Percentiles rank a stretch among this genome's conserved stretches.
Evolutionary conservation across 768 basidiomycete genomes (phyloP).

Genomic region (Hemileccinum impolitum): DNA sequence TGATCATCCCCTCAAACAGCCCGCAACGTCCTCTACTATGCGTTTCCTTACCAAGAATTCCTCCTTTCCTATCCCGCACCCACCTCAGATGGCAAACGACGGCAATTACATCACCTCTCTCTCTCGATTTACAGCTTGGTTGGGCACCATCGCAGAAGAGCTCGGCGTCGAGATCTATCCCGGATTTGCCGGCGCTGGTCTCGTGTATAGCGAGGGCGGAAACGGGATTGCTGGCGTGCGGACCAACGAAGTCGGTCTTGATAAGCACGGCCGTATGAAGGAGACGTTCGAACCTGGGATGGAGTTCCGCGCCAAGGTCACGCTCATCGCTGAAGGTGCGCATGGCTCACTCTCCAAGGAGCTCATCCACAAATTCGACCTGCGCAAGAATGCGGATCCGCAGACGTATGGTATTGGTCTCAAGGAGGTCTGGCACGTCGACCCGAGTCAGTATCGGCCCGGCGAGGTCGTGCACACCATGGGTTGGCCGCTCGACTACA

Average conservation of each 20-base stretch:
- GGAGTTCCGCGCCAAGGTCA: constrained; percentile 90
- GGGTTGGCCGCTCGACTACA: constrained; percentile 85
- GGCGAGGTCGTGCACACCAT: constrained; percentile 87
- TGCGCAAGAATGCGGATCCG: constrained; percentile 65
- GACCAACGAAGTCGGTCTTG: constrained; percentile 93
- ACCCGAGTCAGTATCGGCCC: constrained; percentile 55
- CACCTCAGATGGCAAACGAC: constrained; percentile 94
- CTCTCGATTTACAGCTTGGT: constrained; percentile 86
- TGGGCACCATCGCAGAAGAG: constrained; percentile 80
- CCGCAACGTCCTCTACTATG: constrained; percentile 79
- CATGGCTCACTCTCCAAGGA: constrained; percentile 89
- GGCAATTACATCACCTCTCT: constrained; percentile 93
- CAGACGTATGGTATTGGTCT: constrained; percentile 96
- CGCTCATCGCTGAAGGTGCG: constrained; percentile 91
- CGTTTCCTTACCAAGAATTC: constrained; percentile 69
- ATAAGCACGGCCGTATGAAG: constrained; percentile 71
- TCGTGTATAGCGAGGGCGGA: constrained; percentile 63
- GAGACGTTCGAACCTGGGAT: constrained; percentile 93
- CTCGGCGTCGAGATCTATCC: constrained; percentile 94
- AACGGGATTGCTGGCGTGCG: constrained; percentile 57
- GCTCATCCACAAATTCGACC: constrained; percentile 66
- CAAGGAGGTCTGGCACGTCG: constrained; percentile 96
- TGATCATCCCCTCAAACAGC: constrained; percentile 77
- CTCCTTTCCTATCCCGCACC: constrained; percentile 86
- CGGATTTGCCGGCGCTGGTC: constrained; percentile 88